Evolutionary conservation across 805 yeast species (phyloP).

Genomic region (Saturnispora diversa): DNA sequence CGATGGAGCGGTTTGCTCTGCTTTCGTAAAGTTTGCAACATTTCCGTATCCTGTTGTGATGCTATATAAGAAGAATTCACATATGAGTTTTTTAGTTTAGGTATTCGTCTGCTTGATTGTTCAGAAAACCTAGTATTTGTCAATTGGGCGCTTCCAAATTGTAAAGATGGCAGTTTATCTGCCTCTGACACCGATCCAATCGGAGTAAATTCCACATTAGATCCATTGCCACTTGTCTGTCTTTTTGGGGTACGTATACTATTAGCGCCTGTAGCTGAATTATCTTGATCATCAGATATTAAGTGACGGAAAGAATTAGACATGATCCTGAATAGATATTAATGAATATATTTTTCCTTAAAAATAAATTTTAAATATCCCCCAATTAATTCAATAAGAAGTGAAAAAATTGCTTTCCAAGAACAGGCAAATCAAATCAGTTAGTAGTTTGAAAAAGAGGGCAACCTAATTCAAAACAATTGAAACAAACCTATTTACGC

Average conservation of each 20-base stretch:
- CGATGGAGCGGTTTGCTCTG: constrained; percentile 6
- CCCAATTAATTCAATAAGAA: no score
- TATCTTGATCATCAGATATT: constrained; percentile 25
- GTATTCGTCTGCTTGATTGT: constrained; percentile 3
- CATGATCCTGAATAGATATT: constrained; percentile 15
- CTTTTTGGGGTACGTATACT: constrained; percentile 6
- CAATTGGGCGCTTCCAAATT: constrained; percentile 4
- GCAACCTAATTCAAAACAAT: no score
- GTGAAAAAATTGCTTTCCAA: no score
- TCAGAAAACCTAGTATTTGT: neutral
- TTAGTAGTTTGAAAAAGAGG: no score
- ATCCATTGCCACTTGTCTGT: neutral
- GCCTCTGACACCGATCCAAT: constrained; percentile 11
- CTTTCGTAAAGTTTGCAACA: constrained; percentile 1
- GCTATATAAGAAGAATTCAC: constrained; percentile 1
- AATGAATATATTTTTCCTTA: neutral
- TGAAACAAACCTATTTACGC: no score
- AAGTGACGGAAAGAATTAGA: constrained; percentile 26
- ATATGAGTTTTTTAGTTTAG: constrained; percentile 3
- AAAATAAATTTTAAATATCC: no score
- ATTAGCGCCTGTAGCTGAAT: neutral
- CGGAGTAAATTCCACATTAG: constrained; percentile 13
- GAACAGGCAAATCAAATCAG: no score
- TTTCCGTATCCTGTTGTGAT: constrained; percentile 8
- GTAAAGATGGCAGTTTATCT: neutral